Percentiles rank a stretch among this genome's conserved stretches.
Conservation (phyloP, 805 yeast genomes). For the Blastobotrys parvus region DNA sequence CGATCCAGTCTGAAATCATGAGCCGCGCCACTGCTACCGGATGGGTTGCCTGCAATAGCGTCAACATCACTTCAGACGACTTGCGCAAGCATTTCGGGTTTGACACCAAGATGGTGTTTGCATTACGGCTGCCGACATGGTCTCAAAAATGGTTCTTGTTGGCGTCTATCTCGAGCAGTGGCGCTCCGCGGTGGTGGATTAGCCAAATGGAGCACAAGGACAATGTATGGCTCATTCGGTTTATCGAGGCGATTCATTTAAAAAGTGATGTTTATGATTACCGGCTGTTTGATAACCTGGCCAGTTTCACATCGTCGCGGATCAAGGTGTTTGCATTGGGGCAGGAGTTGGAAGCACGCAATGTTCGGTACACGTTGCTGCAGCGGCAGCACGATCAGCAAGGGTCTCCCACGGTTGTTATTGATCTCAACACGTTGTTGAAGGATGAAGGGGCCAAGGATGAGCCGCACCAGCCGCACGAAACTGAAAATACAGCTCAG, state of each 20-base stretch:
- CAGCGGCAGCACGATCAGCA: constrained; percentile 5
- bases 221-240: constrained; percentile 19
- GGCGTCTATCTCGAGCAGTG: constrained; percentile 24
- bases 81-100: constrained; percentile 25
- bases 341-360: constrained; percentile 21
- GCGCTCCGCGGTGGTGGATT: constrained; percentile 26
- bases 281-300: constrained; percentile 20
- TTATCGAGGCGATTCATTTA: constrained; percentile 19
- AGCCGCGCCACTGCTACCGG: constrained; percentile 55
- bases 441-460: constrained; percentile 8
- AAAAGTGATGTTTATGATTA: constrained; percentile 22
- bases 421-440: constrained; percentile 10
- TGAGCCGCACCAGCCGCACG: too few relatives aligned
- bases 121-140: constrained; percentile 31
- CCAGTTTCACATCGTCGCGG: constrained; percentile 19
- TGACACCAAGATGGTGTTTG: constrained; percentile 18
- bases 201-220: constrained; percentile 26
- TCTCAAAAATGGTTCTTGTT: constrained; percentile 34
- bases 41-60: constrained; percentile 55
- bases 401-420: not conserved
- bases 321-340: constrained; percentile 26
- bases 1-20: constrained; percentile 42
- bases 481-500: too few relatives aligned
- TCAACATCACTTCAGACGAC: constrained; percentile 44
- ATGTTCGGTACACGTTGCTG: constrained; percentile 16